Percentiles rank a stretch among this genome's conserved stretches.
phyloP scores from a whole-genome alignment of 139 green algal species.

The Picochlorum sp. region DNA sequence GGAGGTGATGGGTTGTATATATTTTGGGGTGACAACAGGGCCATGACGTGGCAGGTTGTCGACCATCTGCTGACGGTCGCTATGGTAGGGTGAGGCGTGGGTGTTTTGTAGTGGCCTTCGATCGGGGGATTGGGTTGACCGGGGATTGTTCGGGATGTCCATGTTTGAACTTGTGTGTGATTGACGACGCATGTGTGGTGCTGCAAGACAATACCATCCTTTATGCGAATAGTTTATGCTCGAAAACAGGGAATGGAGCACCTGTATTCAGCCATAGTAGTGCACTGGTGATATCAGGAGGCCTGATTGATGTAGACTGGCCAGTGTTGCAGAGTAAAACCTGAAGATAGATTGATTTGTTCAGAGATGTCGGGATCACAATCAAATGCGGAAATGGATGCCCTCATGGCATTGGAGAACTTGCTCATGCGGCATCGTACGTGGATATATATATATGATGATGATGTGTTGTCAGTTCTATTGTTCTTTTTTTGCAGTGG shows the following conservation, averaged over 20 bases:
- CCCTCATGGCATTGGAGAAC: conserved; percentile 33
- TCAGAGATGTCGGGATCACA: conserved; percentile 17
- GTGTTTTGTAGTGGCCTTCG: too few relatives aligned
- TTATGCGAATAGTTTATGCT: not conserved
- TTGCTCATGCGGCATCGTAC: conserved; percentile 42
- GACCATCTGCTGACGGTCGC: too few relatives aligned
- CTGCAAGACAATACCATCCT: not conserved
- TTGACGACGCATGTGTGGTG: not conserved
- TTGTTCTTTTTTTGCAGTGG: conserved; percentile 1
- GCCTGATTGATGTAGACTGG: not conserved
- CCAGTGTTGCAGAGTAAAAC: not conserved
- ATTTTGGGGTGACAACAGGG: too few relatives aligned
- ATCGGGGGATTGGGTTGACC: too few relatives aligned
- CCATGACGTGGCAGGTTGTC: too few relatives aligned
- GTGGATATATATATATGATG: conserved; percentile 4
- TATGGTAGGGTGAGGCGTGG: too few relatives aligned
- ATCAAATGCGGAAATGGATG: conserved; percentile 38
- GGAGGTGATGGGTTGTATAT: too few relatives aligned
- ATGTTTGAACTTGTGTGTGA: not conserved
- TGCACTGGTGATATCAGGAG: conserved; percentile 1
- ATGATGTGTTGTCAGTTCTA: conserved; percentile 13
- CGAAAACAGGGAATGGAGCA: not conserved
- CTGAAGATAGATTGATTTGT: not conserved
- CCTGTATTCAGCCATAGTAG: not conserved
- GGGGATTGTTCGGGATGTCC: too few relatives aligned